These are phyloP conservation scores for Fusarium camptoceras DNA, from an alignment of 2,329 filamentous ascomycete species.

Conservation along the genomic window DNA sequence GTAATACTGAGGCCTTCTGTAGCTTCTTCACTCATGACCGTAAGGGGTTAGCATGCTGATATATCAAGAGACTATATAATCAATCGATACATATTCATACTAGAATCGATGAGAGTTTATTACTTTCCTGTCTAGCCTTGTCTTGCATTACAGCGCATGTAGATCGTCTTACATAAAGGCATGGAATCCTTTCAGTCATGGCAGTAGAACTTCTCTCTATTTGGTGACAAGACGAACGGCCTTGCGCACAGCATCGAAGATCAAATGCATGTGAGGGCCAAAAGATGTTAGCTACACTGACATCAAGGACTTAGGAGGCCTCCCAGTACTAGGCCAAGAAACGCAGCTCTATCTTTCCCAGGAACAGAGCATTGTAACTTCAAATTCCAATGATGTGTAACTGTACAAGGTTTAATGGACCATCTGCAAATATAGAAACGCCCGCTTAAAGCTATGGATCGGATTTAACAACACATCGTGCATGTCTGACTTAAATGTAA, in stretches of 20 bases:
- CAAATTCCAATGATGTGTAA: conserved; percentile 2
- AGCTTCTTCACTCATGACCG: neutral
- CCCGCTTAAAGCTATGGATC: neutral
- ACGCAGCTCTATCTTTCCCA: neutral
- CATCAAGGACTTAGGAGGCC: neutral
- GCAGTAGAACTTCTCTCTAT: neutral
- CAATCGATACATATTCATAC: neutral
- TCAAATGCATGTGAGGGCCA: neutral
- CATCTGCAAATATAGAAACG: neutral
- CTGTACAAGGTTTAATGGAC: neutral
- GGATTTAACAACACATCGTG: neutral
- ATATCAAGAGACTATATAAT: neutral
- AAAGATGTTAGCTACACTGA: neutral
- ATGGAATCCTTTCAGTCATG: neutral
- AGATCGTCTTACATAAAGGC: neutral
- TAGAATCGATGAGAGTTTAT: neutral
- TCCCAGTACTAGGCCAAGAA: neutral
- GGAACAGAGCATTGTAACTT: conserved; percentile 9
- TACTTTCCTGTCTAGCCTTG: neutral
- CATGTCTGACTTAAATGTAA: neutral
- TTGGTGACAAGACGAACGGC: neutral
- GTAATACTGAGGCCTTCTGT: conserved; percentile 22
- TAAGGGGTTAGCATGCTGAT: neutral
- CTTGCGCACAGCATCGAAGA: neutral
- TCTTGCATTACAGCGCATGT: no score